These are phyloP conservation scores for Liquidambar formosana DNA, from an alignment of 164 flowering plant species.

Conservation along the genomic window DNA sequence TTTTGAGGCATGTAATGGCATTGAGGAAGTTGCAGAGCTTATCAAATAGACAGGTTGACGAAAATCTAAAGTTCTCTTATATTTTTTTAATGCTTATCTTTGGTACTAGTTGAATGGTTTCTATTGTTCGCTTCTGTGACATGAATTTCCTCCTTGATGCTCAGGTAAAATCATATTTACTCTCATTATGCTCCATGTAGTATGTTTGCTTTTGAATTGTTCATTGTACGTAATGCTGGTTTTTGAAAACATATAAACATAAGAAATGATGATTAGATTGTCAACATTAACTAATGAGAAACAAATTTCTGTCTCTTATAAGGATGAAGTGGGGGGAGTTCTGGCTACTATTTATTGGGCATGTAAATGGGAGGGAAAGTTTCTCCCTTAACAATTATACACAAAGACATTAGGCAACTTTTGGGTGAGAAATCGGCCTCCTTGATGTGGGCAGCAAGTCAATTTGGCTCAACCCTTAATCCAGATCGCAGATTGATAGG, in stretches of 20 bases:
- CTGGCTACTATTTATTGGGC: constrained; percentile 84
- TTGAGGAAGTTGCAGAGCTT: constrained; percentile 81
- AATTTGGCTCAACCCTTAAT: constrained; percentile 89
- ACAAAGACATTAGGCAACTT: constrained; percentile 73
- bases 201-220: too few species aligned
- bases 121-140: background rate
- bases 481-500: constrained; percentile 78
- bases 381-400: constrained; percentile 66
- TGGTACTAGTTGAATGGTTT: background rate
- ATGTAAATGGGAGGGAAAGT: constrained; percentile 74
- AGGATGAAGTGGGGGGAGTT: constrained; percentile 97
- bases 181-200: background rate
- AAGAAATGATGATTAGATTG: background rate
- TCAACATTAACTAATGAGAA: background rate
- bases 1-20: constrained; percentile 80
- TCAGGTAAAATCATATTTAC: background rate
- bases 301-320: background rate
- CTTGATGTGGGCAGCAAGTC: constrained; percentile 97
- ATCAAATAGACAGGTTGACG: constrained; percentile 81
- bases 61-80: constrained; percentile 91
- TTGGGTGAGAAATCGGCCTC: constrained; percentile 95
- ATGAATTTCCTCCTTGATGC: background rate
- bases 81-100: background rate
- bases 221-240: background rate
- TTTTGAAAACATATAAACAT: background rate